These are phyloP conservation scores for Argentina anserina DNA, from an alignment of 306 rosid species.

Conservation along the genomic window DNA sequence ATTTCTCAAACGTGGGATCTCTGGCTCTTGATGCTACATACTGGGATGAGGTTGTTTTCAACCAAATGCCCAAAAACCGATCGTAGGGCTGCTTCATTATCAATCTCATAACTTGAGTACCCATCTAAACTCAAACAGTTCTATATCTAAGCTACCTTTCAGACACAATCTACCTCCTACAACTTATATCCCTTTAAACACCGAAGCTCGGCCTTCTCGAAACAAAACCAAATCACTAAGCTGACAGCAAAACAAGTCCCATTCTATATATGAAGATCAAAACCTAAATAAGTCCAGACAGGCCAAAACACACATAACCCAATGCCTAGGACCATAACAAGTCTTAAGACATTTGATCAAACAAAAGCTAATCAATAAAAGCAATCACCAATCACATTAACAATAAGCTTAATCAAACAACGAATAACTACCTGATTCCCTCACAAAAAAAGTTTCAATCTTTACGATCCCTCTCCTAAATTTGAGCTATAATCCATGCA, in stretches of 20 bases:
- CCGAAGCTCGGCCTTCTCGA: conserved; percentile 10
- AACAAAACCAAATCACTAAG: conserved; percentile 10
- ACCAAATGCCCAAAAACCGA: conserved; percentile 36
- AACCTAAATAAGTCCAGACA: conserved; percentile 16
- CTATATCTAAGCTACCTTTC: neutral
- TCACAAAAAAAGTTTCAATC: neutral
- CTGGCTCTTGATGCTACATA: conserved; percentile 70
- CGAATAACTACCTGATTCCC: conserved; percentile 14
- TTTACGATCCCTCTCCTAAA: conserved; percentile 1
- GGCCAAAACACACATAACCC: neutral
- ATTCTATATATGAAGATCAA: conserved; percentile 14
- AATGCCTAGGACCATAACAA: neutral
- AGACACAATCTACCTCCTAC: conserved; percentile 4
- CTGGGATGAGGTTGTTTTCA: conserved; percentile 62
- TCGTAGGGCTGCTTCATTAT: conserved; percentile 24
- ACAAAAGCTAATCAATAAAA: neutral
- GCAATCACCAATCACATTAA: neutral
- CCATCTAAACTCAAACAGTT: conserved; percentile 20
- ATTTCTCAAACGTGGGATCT: conserved; percentile 89
- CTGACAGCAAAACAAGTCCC: neutral
- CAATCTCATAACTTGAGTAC: conserved; percentile 31
- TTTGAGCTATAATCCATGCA: conserved; percentile 12
- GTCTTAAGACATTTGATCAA: neutral
- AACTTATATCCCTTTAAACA: neutral
- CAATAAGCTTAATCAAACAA: neutral